Conservation (phyloP, 306 rosid genomes). For the Inga leiocalycina region DNA sequence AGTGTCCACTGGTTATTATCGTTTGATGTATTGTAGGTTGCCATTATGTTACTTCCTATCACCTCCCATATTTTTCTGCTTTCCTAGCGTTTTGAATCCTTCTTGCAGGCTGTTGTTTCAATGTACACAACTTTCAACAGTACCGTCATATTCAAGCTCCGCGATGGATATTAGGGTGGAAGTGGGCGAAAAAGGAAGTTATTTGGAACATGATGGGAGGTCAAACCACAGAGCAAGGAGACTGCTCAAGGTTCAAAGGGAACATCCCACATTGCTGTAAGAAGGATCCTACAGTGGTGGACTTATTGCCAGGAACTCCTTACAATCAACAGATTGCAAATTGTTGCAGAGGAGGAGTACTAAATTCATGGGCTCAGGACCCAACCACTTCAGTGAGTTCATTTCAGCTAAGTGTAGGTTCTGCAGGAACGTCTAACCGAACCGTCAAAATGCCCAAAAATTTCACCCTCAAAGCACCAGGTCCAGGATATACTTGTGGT, state of each 20-base stretch:
- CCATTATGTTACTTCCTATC: background rate
- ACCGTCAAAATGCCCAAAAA: slow-evolving; percentile 67
- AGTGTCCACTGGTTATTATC: background rate
- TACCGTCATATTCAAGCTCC: slow-evolving; percentile 74
- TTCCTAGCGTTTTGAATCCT: background rate
- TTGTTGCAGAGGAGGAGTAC: slow-evolving; percentile 74
- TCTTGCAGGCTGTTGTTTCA: slow-evolving; percentile 61
- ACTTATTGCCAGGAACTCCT: slow-evolving; percentile 70
- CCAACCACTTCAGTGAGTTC: slow-evolving; percentile 58
- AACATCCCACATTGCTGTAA: slow-evolving; percentile 64
- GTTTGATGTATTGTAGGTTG: background rate
- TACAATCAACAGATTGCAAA: slow-evolving; percentile 75
- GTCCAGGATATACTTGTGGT: slow-evolving; percentile 74
- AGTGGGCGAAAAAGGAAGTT: slow-evolving; percentile 75
- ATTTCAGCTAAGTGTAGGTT: slow-evolving; percentile 69
- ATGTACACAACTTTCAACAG: slow-evolving; percentile 72
- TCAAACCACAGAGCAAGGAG: slow-evolving; percentile 77
- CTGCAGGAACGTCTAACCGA: slow-evolving; percentile 66
- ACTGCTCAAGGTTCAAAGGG: slow-evolving; percentile 65
- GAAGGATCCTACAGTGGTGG: slow-evolving; percentile 70
- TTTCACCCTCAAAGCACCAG: slow-evolving; percentile 71
- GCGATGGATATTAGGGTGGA: slow-evolving; percentile 74
- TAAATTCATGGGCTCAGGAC: slow-evolving; percentile 65
- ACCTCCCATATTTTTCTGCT: background rate
- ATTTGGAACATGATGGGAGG: slow-evolving; percentile 68